Percentiles rank a stretch among this genome's conserved stretches.
phyloP scores from a whole-genome alignment of 768 basidiomycete species.

The Artomyces pyxidatus region DNA sequence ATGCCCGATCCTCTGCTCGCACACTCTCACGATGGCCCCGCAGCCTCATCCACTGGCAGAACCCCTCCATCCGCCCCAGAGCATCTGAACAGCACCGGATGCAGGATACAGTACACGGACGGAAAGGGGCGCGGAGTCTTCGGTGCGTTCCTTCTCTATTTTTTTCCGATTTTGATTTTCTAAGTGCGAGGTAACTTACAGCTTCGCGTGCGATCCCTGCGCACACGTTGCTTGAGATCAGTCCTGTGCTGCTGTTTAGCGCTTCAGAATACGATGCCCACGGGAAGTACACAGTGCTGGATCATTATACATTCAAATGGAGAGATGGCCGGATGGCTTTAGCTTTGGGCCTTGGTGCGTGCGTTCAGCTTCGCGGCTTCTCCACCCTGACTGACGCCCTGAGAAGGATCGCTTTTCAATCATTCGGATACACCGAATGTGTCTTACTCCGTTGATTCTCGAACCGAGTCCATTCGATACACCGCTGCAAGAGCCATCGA shows the following conservation, averaged over 20 bases:
- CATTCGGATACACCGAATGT: slow-evolving; percentile 67
- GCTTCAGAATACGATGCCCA: slow-evolving; percentile 62
- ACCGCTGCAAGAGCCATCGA: slow-evolving; percentile 44
- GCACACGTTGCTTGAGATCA: slow-evolving; percentile 69
- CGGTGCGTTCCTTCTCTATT: slow-evolving; percentile 30
- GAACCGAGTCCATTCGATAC: slow-evolving; percentile 55
- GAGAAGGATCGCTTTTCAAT: slow-evolving; percentile 73
- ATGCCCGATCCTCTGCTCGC: no score
- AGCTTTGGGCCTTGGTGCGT: slow-evolving; percentile 63
- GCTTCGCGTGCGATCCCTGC: slow-evolving; percentile 48
- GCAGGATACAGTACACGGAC: slow-evolving; percentile 34
- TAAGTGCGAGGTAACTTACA: slow-evolving; percentile 13
- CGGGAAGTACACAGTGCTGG: slow-evolving; percentile 54
- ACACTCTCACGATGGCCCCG: not conserved
- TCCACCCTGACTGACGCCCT: not conserved
- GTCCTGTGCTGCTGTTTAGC: slow-evolving; percentile 74
- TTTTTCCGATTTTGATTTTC: not conserved
- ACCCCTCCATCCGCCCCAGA: slow-evolving; percentile 15
- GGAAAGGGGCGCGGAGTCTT: slow-evolving; percentile 59
- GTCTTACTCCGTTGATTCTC: slow-evolving; percentile 47
- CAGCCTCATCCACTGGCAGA: not conserved
- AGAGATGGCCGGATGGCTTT: slow-evolving; percentile 67
- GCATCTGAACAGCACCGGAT: slow-evolving; percentile 39
- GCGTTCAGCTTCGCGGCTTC: not conserved
- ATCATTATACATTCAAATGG: slow-evolving; percentile 77